Base-by-base conservation (phyloP, 805 yeast genomes). In the Yamadazyma nakazawae region DNA sequence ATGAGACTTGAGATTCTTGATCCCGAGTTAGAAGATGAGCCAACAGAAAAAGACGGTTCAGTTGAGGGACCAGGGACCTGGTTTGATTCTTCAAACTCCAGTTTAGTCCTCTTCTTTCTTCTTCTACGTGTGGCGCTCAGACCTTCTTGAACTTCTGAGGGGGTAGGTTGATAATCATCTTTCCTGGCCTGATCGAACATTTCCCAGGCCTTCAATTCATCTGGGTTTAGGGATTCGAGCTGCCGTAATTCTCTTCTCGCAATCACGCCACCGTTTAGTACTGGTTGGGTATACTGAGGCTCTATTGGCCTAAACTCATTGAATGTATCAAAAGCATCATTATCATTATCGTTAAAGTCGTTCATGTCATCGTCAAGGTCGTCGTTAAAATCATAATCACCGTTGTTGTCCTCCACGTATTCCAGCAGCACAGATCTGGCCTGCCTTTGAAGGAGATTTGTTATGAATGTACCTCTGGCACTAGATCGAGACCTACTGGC, bases 221-320 rank as follows among this genome's bases (percentile, higher is more conserved):
- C 76, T 16, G 57, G 47, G 2, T 69, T 56, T 14, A 70, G 50
- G 34, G 52, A 60, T 45, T 60, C 61, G 8, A 53, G 37, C 18
- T 61, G 68, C 7, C 63, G 55, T 17, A 58, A 56, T 47, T 69
- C 75, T 34, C 66, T 59, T 37, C 76, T 50, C 24, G 61, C 56
- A 11, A 68, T 46, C 1, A 67, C 66, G 0, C 76, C 76, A 6
- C 76, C 76, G 46, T 72, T 72, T 17, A 66, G 53, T 10, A 59
- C 64, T 14, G 60, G 57, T 17, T 26, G 19, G 19, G 37, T 16
- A 17, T 34, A 34, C 32, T 38, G 32, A 25, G 47, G 53, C 34
- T 42, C 19, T 16, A 11, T 28, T 13, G 32, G 32, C n/a, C 32
- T 21, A 30, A 24, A n/a, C 17, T 45, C 48, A 28, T 34, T 24